phyloP scores from a whole-genome alignment of 139 green algal genomes.

The Asterochloris erici region DNA sequence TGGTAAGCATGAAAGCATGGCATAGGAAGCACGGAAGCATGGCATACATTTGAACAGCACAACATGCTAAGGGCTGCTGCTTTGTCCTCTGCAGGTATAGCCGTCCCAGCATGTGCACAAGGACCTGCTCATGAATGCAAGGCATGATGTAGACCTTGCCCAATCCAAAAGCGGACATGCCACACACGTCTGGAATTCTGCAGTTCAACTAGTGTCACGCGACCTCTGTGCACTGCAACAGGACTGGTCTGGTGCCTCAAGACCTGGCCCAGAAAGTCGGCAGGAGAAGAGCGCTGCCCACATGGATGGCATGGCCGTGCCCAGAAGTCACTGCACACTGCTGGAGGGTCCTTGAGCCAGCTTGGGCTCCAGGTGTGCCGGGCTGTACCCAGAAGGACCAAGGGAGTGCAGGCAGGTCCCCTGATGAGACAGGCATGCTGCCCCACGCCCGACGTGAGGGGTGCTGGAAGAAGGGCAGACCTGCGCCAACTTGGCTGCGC shows the following conservation, averaged over 20 bases:
- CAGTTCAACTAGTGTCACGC: no score
- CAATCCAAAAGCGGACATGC: no score
- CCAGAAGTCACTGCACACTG: no score
- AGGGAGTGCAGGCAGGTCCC: neutral
- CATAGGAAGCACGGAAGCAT: no score
- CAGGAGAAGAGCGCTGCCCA: no score
- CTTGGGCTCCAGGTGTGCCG: neutral
- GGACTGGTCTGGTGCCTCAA: no score
- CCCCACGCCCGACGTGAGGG: neutral
- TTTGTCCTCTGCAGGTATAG: neutral
- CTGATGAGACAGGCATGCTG: neutral
- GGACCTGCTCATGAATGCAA: neutral
- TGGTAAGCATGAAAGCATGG: neutral
- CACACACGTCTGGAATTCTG: no score
- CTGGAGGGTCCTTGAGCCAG: no score
- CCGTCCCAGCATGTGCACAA: neutral
- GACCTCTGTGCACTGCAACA: no score
- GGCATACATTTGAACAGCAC: neutral
- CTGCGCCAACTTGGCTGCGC: constrained; percentile 79
- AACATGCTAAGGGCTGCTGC: neutral
- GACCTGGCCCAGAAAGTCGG: no score
- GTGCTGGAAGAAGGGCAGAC: constrained; percentile 23
- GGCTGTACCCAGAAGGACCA: neutral
- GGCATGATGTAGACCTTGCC: no score
- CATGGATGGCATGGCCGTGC: no score